Evolutionary conservation across 2,329 filamentous ascomycete species (phyloP).

Genomic region (Ophiobolus disseminans): DNA sequence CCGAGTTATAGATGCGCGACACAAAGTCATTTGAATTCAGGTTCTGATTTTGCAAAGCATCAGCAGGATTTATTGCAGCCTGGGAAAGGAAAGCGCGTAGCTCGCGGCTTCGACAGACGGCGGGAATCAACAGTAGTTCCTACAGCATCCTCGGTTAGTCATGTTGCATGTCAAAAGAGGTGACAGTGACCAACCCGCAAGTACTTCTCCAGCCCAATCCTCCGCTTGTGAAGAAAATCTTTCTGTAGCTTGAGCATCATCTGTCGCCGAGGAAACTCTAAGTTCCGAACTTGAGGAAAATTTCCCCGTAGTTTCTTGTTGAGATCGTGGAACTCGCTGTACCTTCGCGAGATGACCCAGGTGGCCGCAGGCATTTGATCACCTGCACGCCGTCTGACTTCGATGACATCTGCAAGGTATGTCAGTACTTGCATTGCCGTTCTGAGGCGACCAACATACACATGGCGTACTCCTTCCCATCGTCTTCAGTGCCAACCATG

Average conservation of each 20-base stretch:
- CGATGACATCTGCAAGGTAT: conserved; percentile 70
- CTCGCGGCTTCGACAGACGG: conserved; percentile 92
- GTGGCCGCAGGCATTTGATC: conserved; percentile 97
- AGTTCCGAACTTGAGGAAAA: conserved; percentile 84
- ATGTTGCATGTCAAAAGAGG: neutral
- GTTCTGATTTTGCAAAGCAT: conserved; percentile 65
- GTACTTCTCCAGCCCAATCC: conserved; percentile 83
- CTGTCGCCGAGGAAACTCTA: conserved; percentile 90
- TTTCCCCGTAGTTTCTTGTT: conserved; percentile 85
- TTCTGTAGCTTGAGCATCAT: conserved; percentile 96
- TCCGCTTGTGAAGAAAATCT: conserved; percentile 91
- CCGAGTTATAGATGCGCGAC: conserved; percentile 92
- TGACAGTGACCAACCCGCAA: conserved; percentile 53
- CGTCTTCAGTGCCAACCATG: conserved; percentile 88
- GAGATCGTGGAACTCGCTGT: conserved; percentile 96
- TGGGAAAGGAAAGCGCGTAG: conserved; percentile 90
- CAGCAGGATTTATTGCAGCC: conserved; percentile 75
- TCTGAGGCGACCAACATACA: conserved; percentile 56
- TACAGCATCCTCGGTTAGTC: conserved; percentile 36
- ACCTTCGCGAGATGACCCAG: conserved; percentile 90
- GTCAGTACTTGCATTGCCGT: conserved; percentile 6
- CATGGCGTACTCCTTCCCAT: conserved; percentile 90
- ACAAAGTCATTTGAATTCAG: conserved; percentile 78
- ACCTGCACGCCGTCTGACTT: conserved; percentile 87
- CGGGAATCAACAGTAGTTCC: conserved; percentile 82